phyloP scores from a whole-genome alignment of 495 filamentous ascomycete genomes.

The Pseudoneurospora amorphoporcata region DNA sequence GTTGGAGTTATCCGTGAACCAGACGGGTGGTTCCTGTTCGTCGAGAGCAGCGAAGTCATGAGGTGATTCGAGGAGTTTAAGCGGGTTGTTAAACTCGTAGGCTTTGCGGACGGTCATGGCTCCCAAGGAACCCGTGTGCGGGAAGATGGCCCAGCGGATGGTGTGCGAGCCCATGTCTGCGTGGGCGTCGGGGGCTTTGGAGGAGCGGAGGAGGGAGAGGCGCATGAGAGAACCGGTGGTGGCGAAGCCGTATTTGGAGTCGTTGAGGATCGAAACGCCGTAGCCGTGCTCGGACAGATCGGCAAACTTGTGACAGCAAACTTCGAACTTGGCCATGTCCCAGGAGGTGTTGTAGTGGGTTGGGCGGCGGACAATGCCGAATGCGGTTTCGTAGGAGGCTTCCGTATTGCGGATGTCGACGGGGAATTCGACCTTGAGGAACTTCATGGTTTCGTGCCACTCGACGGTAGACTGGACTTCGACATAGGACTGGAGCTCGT shows the following conservation, averaged over 20 bases:
- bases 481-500: constrained; percentile 56
- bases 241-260: constrained; percentile 95
- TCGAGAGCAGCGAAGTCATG: constrained; percentile 20
- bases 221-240: constrained; percentile 88
- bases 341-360: constrained; percentile 96
- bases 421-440: constrained; percentile 97
- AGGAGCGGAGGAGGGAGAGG: constrained; percentile 74
- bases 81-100: constrained; percentile 80
- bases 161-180: constrained; percentile 91
- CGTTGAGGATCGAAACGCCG: constrained; percentile 89
- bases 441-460: constrained; percentile 93
- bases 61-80: constrained; percentile 40
- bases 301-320: constrained; percentile 96
- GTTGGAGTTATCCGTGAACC: constrained; percentile 39
- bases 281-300: constrained; percentile 88
- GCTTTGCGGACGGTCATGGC: constrained; percentile 69
- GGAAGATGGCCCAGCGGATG: constrained; percentile 86
- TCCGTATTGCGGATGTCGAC: constrained; percentile 87
- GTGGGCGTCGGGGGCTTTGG: constrained; percentile 93
- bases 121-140: constrained; percentile 63
- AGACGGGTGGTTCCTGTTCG: constrained; percentile 37
- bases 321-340: constrained; percentile 99
- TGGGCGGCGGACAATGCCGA: constrained; percentile 74
- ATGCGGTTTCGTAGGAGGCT: constrained; percentile 93
- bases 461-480: constrained; percentile 77